Percentiles rank a stretch among this genome's conserved stretches.
Conservation (phyloP, 2,329 filamentous ascomycete species). For the Venturia aucupariae region DNA sequence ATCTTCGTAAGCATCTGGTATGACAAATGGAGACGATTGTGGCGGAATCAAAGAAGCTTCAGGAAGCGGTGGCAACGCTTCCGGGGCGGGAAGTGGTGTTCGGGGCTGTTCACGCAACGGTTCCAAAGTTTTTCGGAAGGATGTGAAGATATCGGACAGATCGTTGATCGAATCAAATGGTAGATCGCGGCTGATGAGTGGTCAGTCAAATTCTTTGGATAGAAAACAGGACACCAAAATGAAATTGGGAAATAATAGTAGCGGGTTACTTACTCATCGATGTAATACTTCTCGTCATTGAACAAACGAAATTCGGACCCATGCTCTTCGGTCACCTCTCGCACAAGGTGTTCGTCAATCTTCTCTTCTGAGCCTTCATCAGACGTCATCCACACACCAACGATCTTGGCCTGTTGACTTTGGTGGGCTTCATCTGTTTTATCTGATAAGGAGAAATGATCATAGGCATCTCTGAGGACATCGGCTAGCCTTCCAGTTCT, state of each 20-base stretch:
- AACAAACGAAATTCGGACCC: constrained; percentile 55
- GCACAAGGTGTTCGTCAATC: constrained; percentile 50
- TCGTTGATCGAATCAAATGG: constrained; percentile 48
- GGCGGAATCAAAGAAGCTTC: constrained; percentile 41
- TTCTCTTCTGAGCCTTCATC: constrained; percentile 64
- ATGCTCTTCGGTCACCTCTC: constrained; percentile 42
- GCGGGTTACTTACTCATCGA: constrained; percentile 57
- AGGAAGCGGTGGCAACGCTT: constrained; percentile 50
- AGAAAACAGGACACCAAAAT: background rate
- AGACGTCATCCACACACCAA: constrained; percentile 63
- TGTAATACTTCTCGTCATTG: constrained; percentile 67
- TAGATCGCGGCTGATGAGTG: constrained; percentile 51
- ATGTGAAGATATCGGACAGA: constrained; percentile 66
- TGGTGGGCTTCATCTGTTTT: constrained; percentile 14
- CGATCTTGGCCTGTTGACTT: constrained; percentile 37
- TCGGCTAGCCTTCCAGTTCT: constrained; percentile 54
- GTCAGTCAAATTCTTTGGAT: background rate
- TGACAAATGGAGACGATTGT: constrained; percentile 53
- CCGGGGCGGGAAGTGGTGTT: constrained; percentile 44
- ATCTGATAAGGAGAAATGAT: constrained; percentile 27
- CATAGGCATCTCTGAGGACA: constrained; percentile 49
- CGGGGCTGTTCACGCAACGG: constrained; percentile 59
- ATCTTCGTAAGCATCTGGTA: constrained; percentile 47
- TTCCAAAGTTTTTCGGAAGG: constrained; percentile 63
- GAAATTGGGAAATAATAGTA: too few species aligned